Percentiles rank a stretch among this genome's conserved stretches.
phyloP scores from a whole-genome alignment of 495 filamentous ascomycete species.

The Aspergillus kassunensis region DNA sequence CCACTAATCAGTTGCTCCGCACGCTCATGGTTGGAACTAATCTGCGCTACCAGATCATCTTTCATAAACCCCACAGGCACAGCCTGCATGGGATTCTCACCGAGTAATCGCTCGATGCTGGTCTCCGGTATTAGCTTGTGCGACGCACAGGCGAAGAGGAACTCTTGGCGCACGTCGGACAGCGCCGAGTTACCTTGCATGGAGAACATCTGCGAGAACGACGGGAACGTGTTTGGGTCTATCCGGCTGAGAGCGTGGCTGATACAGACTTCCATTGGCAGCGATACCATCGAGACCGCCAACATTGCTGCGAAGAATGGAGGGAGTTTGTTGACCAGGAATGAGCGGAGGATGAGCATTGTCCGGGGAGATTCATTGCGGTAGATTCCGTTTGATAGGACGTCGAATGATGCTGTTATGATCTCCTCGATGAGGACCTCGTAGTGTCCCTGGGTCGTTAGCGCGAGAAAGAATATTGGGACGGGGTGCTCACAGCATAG shows the following conservation, averaged over 20 bases:
- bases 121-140: slow-evolving; percentile 75
- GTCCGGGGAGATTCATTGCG: slow-evolving; percentile 67
- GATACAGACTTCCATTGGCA: slow-evolving; percentile 74
- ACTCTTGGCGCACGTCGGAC: slow-evolving; percentile 85
- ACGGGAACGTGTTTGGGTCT: slow-evolving; percentile 75
- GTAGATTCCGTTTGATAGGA: slow-evolving; percentile 80
- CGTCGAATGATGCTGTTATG: slow-evolving; percentile 82
- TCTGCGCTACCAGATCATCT: slow-evolving; percentile 71
- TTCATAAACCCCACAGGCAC: slow-evolving; percentile 73
- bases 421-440: slow-evolving; percentile 73
- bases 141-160: slow-evolving; percentile 84
- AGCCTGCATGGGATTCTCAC: slow-evolving; percentile 80
- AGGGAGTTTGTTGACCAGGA: slow-evolving; percentile 90
- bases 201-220: slow-evolving; percentile 76
- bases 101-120: slow-evolving; percentile 75
- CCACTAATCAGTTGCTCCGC: slow-evolving; percentile 72
- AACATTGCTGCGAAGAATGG: slow-evolving; percentile 65
- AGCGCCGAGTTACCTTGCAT: slow-evolving; percentile 68
- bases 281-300: slow-evolving; percentile 55
- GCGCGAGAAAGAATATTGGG: neutral
- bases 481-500: slow-evolving; percentile 57
- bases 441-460: slow-evolving; percentile 57
- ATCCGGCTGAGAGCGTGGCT: slow-evolving; percentile 71
- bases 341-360: slow-evolving; percentile 80
- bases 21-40: slow-evolving; percentile 63